Base-by-base conservation (phyloP, 768 basidiomycete species). In the Holtermannia corniformis region DNA sequence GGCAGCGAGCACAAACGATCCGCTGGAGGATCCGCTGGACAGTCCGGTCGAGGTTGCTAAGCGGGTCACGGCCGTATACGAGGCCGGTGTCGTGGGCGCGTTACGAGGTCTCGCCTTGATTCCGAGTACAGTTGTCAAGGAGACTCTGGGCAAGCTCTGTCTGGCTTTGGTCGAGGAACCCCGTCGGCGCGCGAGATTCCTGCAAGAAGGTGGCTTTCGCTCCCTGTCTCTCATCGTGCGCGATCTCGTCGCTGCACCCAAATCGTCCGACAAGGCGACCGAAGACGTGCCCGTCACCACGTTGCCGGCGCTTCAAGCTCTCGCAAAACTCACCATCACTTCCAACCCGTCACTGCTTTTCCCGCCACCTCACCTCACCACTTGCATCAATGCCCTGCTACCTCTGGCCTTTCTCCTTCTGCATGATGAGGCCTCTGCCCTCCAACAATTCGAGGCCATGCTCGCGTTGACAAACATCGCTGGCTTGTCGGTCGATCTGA, bases 391-490 rank as follows among this genome's bases (percentile, higher is more conserved):
- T 66, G 82, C 82, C n/a, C 81, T 95, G 51, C 79, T 83, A 1
- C 91, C 91, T 0, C 76, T 97, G 47, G 80, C 85, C 7, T 66
- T 81, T 24, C 75, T 95, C 51, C 76, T 97, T 21, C 79, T 81
- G 40, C 82, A 85, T 64, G 73, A 81, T 1, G 78, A 80, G 0
- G 80, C 87, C 7, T 82, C 74, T 44, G 78, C 86, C 27, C 75
- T 97, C 4, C 89, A 95, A 65, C 79, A 80, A 40, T 99, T 99
- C 63, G 95, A 99, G 71, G 82, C 83, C 3, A 76, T 92, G 61
- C 96, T 97, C 93, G 92, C 90, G 1, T 77, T 99, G 49, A 99
- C 95, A 5, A 99, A 99, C 68, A 74, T 97, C 41, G 83, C 93
- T 0, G 16, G 32, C 32, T 7, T 7, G 32, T 91, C 90, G 16